phyloP scores from a whole-genome alignment of 805 yeast genomes.

The Suhomyces canberraensis region DNA sequence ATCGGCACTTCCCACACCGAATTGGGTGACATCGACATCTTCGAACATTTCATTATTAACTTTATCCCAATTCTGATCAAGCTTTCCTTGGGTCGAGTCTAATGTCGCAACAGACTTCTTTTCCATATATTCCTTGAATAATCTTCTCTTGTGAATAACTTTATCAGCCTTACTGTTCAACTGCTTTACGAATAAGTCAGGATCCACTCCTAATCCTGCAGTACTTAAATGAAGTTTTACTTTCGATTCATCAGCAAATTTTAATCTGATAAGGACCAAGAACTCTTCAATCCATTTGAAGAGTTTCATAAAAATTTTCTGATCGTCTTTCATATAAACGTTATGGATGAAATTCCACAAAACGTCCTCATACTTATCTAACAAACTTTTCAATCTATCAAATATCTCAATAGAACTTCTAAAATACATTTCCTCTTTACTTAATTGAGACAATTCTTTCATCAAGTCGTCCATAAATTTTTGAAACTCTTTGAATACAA shows the following conservation, averaged over 20 bases:
- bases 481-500: constrained; percentile 37
- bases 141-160: constrained; percentile 34
- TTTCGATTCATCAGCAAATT: constrained; percentile 43
- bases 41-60: constrained; percentile 33
- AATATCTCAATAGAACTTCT: constrained; percentile 58
- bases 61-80: constrained; percentile 44
- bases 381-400: constrained; percentile 58
- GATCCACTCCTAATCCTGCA: constrained; percentile 23
- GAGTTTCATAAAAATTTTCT: constrained; percentile 66
- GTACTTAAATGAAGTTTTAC: constrained; percentile 44
- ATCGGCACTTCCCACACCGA: constrained; percentile 42
- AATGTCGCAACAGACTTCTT: constrained; percentile 19
- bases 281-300: constrained; percentile 72
- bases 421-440: constrained; percentile 52
- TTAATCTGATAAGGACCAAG: constrained; percentile 58
- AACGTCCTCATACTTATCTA: constrained; percentile 69
- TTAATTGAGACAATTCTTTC: constrained; percentile 58
- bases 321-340: constrained; percentile 74
- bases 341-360: constrained; percentile 76
- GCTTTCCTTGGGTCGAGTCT: constrained; percentile 18
- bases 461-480: constrained; percentile 51
- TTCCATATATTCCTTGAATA: constrained; percentile 35
- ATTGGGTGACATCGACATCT: constrained; percentile 21
- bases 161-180: constrained; percentile 37
- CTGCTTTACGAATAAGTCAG: constrained; percentile 32